Evolutionary conservation across 176 grass and related monocot genomes (phyloP).

Genomic region (Triticum dicoccoides): DNA sequence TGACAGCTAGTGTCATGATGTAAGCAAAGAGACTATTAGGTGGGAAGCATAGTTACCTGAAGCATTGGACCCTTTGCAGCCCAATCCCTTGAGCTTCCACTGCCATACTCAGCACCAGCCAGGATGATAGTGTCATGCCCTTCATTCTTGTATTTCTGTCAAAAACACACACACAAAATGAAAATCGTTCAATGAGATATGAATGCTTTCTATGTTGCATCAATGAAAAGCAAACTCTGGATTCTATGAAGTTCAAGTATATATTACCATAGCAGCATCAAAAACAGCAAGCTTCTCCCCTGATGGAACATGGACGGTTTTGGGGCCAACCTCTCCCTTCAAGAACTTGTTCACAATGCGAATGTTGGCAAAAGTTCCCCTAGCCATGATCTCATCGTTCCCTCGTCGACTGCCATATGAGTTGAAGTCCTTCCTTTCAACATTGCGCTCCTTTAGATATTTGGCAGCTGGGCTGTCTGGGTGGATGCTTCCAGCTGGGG

Average conservation of each 20-base stretch:
- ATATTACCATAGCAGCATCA: constrained; percentile 73
- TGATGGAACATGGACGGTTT: constrained; percentile 82
- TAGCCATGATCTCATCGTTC: constrained; percentile 98
- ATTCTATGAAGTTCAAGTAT: not conserved
- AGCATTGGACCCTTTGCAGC: constrained; percentile 97
- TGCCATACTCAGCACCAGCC: constrained; percentile 92
- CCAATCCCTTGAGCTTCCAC: constrained; percentile 96
- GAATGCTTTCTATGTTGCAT: not conserved
- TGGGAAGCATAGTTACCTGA: constrained; percentile 39
- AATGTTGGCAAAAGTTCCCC: constrained; percentile 98
- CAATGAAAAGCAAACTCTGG: not conserved
- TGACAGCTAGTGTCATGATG: not conserved
- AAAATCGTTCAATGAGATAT: not conserved
- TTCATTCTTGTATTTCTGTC: constrained; percentile 89
- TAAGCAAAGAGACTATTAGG: not conserved
- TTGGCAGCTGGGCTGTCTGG: constrained; percentile 83
- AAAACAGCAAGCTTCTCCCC: constrained; percentile 90
- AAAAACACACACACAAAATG: constrained; percentile 10
- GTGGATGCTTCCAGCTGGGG: constrained; percentile 88
- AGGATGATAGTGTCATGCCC: constrained; percentile 78
- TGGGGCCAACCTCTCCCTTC: constrained; percentile 87
- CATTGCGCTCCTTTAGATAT: constrained; percentile 69
- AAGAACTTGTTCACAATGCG: constrained; percentile 93
- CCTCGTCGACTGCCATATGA: constrained; percentile 95
- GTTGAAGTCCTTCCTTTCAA: constrained; percentile 89